Evolutionary conservation across 2,329 filamentous ascomycete genomes (phyloP).

Genomic region (Aspergillus tubingensis): DNA sequence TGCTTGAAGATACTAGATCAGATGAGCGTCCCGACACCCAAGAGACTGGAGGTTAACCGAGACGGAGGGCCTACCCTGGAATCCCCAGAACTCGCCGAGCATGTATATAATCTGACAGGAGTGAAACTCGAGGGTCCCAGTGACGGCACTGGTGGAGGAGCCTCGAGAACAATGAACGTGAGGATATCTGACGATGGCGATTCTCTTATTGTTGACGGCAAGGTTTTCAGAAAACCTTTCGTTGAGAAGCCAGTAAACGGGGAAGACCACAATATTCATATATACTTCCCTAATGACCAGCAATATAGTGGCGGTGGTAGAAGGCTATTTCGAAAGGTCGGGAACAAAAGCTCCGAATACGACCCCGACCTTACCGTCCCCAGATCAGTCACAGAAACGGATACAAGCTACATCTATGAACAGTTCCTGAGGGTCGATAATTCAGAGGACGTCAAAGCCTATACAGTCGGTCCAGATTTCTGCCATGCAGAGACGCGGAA

Average conservation of each 20-base stretch:
- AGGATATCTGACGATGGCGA: conserved; percentile 90
- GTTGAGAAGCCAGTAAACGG: conserved; percentile 98
- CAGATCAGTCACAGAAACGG: conserved; percentile 75
- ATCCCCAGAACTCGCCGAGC: conserved; percentile 75
- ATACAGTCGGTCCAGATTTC: conserved; percentile 89
- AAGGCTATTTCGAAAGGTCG: conserved; percentile 92
- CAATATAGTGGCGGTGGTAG: conserved; percentile 85
- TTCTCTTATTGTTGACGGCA: conserved; percentile 82
- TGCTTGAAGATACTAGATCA: conserved; percentile 86
- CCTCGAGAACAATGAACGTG: conserved; percentile 64
- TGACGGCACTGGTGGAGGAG: conserved; percentile 64
- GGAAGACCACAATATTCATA: conserved; percentile 98
- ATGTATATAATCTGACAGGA: conserved; percentile 78
- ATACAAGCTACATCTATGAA: conserved; percentile 91
- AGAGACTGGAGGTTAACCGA: conserved; percentile 84
- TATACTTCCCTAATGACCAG: conserved; percentile 78
- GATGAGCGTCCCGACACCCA: conserved; percentile 85
- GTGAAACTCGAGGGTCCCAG: conserved; percentile 71
- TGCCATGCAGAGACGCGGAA: conserved; percentile 98
- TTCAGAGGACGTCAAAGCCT: conserved; percentile 96
- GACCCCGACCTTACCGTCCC: conserved; percentile 75
- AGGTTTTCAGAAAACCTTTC: conserved; percentile 82
- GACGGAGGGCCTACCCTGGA: conserved; percentile 84
- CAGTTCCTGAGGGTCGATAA: conserved; percentile 97
- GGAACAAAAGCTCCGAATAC: conserved; percentile 98